Evolutionary conservation across 176 grass and related monocot genomes (phyloP), one percentile per base, ranked within the genome.

Genomic region (Ensete ventricosum): DNA sequence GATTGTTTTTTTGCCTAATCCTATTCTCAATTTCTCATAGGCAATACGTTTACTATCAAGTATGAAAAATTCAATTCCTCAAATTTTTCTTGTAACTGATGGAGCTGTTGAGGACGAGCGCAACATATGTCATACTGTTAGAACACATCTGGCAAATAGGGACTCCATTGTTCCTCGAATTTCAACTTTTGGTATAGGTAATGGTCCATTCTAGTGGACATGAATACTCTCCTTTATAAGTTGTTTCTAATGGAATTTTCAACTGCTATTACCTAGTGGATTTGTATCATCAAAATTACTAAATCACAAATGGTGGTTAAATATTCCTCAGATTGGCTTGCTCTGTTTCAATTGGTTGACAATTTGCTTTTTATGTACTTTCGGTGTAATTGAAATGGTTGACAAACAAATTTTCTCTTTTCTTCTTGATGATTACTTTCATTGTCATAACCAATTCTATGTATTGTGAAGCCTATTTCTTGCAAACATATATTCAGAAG

Each of bases 131-230:
- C 53, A 84, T 81, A 89, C 81, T 65, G 21, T 89, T 52, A 87
- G 71, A 83, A 83, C 80, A 8, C 82, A 87, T 64, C 49, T 94
- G 51, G 48, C 55, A 63, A 86, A 78, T 49, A 84, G 60, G 70
- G 86, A 82, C 77, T 86, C 86, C 76, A 86, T 82, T 57, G 84
- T 83, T 83, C 90, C 95, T 25, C 81, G 95, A 54, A 87, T 99
- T 88, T 99, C 95, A 73, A 91, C 88, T 69, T 99, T 94, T 52
- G 95, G 91, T 67, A 76, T 99, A 87, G 95, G 95, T 99, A 99
- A 83, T 43, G 34, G 75, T 70, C 20, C 9, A 50, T 24, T 75
- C 73, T 70, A 43, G 51, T 55, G 75, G 65, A 53, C n/a, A 58
- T 64, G 8, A 73, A 59, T 16, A 6, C 29, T 64, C 9, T 4